These are phyloP conservation scores for Athelia sp. DNA, from an alignment of 1,284 basidiomycete genomes.

Conservation along the genomic window DNA sequence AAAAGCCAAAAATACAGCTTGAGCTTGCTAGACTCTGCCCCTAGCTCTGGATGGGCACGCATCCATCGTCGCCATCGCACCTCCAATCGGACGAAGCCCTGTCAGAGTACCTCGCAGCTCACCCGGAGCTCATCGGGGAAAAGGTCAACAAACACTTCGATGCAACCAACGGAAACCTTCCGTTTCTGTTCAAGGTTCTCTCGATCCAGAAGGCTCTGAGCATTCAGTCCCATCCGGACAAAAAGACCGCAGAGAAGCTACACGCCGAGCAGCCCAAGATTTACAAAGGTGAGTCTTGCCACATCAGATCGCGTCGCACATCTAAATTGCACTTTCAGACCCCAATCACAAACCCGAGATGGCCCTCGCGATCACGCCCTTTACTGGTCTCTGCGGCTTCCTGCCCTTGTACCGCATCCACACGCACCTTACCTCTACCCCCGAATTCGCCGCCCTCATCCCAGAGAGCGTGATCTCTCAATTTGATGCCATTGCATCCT, in stretches of 20 bases:
- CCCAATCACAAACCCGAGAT: slow-evolving; percentile 98
- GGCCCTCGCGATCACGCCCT: slow-evolving; percentile 92
- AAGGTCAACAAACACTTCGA: slow-evolving; percentile 61
- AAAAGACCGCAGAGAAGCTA: slow-evolving; percentile 76
- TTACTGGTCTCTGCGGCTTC: slow-evolving; percentile 91
- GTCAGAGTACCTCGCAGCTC: slow-evolving; percentile 55
- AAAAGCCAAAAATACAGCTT: slow-evolving; percentile 3
- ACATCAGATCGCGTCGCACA: background rate
- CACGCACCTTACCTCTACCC: slow-evolving; percentile 60
- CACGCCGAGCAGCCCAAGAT: slow-evolving; percentile 75
- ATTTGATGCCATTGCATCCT: slow-evolving; percentile 43
- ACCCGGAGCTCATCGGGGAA: slow-evolving; percentile 68
- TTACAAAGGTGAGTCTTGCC: slow-evolving; percentile 72
- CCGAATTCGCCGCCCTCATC: slow-evolving; percentile 77
- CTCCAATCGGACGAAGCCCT: slow-evolving; percentile 42
- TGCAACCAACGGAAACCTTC: slow-evolving; percentile 68
- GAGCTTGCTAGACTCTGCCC: background rate
- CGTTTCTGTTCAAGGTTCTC: slow-evolving; percentile 93
- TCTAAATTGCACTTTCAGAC: slow-evolving; percentile 41
- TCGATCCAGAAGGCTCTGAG: slow-evolving; percentile 93
- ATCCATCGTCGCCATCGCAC: slow-evolving; percentile 81
- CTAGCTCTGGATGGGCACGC: slow-evolving; percentile 99
- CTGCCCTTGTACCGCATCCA: slow-evolving; percentile 73
- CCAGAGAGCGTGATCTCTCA: slow-evolving; percentile 44
- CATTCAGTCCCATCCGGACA: slow-evolving; percentile 98